Evolutionary conservation across 1,139 yeast genomes (phyloP).

Genomic region (Suhomyces atakaporum): DNA sequence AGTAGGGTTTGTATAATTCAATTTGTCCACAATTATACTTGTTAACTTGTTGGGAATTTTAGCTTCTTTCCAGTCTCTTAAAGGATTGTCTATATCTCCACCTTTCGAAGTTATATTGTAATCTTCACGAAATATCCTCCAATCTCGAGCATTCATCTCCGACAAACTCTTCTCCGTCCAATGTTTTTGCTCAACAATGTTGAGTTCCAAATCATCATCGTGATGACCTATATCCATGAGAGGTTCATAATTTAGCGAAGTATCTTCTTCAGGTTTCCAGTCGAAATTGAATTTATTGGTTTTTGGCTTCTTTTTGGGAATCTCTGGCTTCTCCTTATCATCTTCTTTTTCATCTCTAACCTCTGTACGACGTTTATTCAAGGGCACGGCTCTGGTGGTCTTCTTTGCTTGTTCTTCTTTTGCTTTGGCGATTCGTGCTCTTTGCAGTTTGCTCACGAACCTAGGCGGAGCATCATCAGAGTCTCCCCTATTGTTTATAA

Average conservation of each 20-base stretch:
- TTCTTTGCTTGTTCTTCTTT: conserved; percentile 22
- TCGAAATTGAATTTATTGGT: conserved; percentile 60
- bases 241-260: conserved; percentile 49
- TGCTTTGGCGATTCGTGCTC: conserved; percentile 35
- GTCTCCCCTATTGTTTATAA: conserved; percentile 29
- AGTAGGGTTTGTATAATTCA: conserved; percentile 68
- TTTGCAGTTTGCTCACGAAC: conserved; percentile 51
- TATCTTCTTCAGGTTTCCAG: conserved; percentile 65
- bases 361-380: conserved; percentile 6
- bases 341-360: conserved; percentile 5
- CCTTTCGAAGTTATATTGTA: conserved; percentile 67
- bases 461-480: conserved; percentile 31
- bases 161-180: conserved; percentile 70
- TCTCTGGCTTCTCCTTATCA: conserved; percentile 7
- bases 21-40: conserved; percentile 32
- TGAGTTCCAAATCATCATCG: conserved; percentile 16
- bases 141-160: conserved; percentile 79
- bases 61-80: conserved; percentile 74
- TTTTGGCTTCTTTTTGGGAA: conserved; percentile 15
- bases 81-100: conserved; percentile 53
- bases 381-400: conserved; percentile 12
- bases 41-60: conserved; percentile 47
- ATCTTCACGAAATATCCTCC: conserved; percentile 87
- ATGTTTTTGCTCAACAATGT: conserved; percentile 39
- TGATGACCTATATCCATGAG: conserved; percentile 29